A percentile compares a stretch with the other conserved stretches of the same genome.
These are phyloP conservation scores for Saraca asoca DNA, from an alignment of 331 rosid genomes.

Conservation along the genomic window DNA sequence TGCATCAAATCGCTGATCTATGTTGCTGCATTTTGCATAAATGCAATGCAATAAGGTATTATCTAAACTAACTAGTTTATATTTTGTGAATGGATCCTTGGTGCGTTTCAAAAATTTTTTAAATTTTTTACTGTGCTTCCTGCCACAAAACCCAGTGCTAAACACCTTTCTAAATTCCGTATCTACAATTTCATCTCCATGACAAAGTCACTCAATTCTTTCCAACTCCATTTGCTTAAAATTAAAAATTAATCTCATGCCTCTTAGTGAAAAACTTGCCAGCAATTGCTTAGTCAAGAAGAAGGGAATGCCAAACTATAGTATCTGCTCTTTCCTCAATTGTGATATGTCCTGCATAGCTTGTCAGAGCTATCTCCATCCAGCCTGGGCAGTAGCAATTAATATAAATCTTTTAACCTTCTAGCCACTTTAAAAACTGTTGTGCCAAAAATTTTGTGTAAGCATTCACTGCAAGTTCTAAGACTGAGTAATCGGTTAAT, in stretches of 20 bases:
- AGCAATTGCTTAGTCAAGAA: conserved; percentile 68
- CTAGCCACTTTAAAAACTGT: conserved; percentile 53
- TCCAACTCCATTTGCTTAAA: not conserved
- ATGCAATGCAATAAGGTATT: no score
- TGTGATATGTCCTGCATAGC: conserved; percentile 74
- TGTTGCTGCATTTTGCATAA: no score
- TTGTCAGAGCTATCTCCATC: conserved; percentile 91
- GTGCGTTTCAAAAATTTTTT: no score
- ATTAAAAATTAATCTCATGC: conserved; percentile 68
- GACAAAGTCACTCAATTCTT: not conserved
- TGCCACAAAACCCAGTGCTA: no score
- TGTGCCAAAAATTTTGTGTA: conserved; percentile 74
- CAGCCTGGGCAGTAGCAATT: conserved; percentile 94
- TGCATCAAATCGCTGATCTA: no score
- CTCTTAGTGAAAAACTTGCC: conserved; percentile 94
- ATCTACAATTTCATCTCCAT: conserved; percentile 27
- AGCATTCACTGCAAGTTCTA: conserved; percentile 82
- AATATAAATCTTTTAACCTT: conserved; percentile 71
- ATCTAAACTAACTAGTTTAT: no score
- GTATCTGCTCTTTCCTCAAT: conserved; percentile 95
- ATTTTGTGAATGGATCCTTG: no score
- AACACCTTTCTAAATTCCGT: conserved; percentile 14
- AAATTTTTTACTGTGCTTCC: no score
- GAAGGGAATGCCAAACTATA: conserved; percentile 85
- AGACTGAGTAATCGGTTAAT: conserved; percentile 74